Conservation (phyloP, 495 filamentous ascomycete species). For the Daldinia vernicosa region DNA sequence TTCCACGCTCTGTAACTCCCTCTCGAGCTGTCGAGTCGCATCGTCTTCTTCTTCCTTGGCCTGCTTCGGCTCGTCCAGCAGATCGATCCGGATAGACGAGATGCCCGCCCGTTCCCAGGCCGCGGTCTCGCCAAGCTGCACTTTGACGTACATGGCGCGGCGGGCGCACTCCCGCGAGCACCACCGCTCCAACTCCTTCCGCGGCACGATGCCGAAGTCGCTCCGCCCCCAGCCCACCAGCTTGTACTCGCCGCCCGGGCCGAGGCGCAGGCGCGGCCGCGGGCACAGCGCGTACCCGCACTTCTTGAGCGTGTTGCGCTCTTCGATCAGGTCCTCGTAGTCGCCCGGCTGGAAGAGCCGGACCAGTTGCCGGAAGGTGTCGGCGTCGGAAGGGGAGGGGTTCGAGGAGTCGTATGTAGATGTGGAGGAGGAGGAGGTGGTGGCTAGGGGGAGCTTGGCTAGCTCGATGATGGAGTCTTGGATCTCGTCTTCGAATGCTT, state of each 20-base stretch:
- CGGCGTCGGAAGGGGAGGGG: conserved; percentile 66
- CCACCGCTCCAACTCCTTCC: conserved; percentile 82
- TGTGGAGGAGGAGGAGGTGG: no score
- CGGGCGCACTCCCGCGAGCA: conserved; percentile 82
- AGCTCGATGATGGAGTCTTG: conserved; percentile 70
- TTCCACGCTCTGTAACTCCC: conserved; percentile 52
- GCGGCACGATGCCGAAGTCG: conserved; percentile 64
- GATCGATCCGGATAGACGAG: conserved; percentile 56
- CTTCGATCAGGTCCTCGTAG: conserved; percentile 84
- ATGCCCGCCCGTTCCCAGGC: conserved; percentile 72
- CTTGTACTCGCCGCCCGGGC: conserved; percentile 59
- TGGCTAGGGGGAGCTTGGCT: conserved; percentile 71
- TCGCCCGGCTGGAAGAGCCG: conserved; percentile 81
- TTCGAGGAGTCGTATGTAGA: conserved; percentile 61
- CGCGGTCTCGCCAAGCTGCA: conserved; percentile 81
- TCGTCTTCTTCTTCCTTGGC: conserved; percentile 24
- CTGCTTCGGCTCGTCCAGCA: conserved; percentile 61
- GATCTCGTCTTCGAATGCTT: conserved; percentile 68
- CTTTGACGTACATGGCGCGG: conserved; percentile 81
- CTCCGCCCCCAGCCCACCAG: conserved; percentile 56
- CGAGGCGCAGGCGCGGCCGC: conserved; percentile 56
- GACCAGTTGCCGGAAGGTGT: conserved; percentile 66
- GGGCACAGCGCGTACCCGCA: conserved; percentile 89
- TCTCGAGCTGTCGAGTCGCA: conserved; percentile 26
- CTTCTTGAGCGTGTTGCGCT: conserved; percentile 78